These are phyloP conservation scores for Yarrowia keelungensis DNA, from an alignment of 805 yeast genomes.

Conservation along the genomic window DNA sequence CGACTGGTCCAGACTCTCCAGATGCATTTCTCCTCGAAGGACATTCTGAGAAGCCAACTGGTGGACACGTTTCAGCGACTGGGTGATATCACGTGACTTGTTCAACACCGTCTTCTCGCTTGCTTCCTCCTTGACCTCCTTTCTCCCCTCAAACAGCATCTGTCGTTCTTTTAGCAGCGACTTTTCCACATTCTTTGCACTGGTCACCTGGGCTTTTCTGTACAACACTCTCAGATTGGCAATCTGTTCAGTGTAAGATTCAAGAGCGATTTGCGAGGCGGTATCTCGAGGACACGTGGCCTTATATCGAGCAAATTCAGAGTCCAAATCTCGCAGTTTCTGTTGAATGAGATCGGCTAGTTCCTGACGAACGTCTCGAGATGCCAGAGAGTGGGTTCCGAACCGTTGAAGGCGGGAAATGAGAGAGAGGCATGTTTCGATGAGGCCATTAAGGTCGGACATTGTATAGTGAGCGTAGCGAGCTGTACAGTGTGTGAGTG, in stretches of 20 bases:
- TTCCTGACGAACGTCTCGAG: slow-evolving; percentile 30
- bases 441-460: neutral
- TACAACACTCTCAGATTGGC: slow-evolving; percentile 15
- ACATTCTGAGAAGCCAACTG: slow-evolving; percentile 39
- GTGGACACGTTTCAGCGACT: slow-evolving; percentile 44
- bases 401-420: slow-evolving; percentile 29
- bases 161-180: slow-evolving; percentile 36
- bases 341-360: slow-evolving; percentile 27
- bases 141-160: slow-evolving; percentile 30
- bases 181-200: slow-evolving; percentile 26
- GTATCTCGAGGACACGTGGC: slow-evolving; percentile 17
- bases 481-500: neutral
- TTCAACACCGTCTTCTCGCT: slow-evolving; percentile 43
- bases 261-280: slow-evolving; percentile 5
- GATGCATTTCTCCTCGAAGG: slow-evolving; percentile 28
- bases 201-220: slow-evolving; percentile 30
- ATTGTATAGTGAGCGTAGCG: neutral
- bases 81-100: slow-evolving; percentile 45
- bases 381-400: slow-evolving; percentile 16
- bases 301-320: slow-evolving; percentile 17
- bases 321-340: slow-evolving; percentile 31
- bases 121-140: slow-evolving; percentile 34
- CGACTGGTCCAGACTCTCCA: slow-evolving; percentile 21
- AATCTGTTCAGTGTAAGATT: slow-evolving; percentile 17
- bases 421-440: slow-evolving; percentile 27